Base-by-base conservation (phyloP, 306 rosid species). In the Hippophae gyantsensis region DNA sequence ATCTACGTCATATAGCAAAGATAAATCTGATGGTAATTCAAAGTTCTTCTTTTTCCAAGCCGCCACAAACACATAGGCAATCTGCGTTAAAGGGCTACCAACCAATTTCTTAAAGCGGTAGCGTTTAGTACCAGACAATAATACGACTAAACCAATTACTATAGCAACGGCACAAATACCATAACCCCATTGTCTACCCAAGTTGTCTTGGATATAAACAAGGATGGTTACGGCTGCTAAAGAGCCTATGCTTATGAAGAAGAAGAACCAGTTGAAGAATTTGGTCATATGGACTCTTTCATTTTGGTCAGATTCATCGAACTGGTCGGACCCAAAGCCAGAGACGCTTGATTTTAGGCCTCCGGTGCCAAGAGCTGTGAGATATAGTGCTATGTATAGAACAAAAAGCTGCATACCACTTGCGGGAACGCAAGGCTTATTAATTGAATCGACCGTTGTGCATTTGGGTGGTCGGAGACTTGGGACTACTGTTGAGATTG, bases 211-310 rank as follows among this genome's bases (percentile, higher is more conserved):
- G 42, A 90, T 72, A 70, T 83, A 90, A 0, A 90, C 95, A 1
- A 90, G 84, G 60, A 87, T 40, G 0, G 95, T 87, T 44, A 78
- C 84, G 2, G 95, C 98, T 0, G 41, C 72, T 12, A 90, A 77
- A 2, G 98, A 83, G 5, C 98, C 96, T 7, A 78, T 62, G 78
- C 90, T 87, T 40, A 85, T 85, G 52, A 87, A 79, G 78, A 90
- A 90, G 73, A 85, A 87, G 79, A 87, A 90, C 96, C 96, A 90
- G 65, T 76, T 83, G 72, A 90, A 84, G 73, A 90, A 90, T 38
- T 73, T 79, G 0, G 71, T n/a, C 96, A 85, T 85, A 5, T 67
- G 78, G 7, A 7, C 9, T 57, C 69, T 78, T 78, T 90, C 98
- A 9, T 66, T 59, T 3, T 61, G 9, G 54, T 90, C 82, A 0